Evolutionary conservation across 768 basidiomycete species (phyloP).

Genomic region (Lepiota venenata): DNA sequence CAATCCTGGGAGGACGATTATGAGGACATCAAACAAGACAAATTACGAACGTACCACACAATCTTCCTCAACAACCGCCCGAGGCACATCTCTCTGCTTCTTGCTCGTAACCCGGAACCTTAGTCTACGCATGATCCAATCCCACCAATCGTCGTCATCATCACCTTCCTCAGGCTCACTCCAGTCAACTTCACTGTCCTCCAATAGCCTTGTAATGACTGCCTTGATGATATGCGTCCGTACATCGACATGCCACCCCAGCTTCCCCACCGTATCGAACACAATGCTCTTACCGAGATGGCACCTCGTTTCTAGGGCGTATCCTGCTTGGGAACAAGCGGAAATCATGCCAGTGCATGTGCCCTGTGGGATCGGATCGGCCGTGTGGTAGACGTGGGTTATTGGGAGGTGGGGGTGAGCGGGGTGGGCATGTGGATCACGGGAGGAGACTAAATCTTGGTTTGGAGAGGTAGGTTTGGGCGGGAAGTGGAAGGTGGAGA

Average conservation of each 20-base stretch:
- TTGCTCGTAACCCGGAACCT: slow-evolving; percentile 17
- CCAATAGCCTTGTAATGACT: slow-evolving; percentile 62
- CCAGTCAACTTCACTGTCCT: slow-evolving; percentile 50
- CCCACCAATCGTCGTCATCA: slow-evolving; percentile 23
- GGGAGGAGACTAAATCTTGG: background rate
- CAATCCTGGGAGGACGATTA: slow-evolving; percentile 52
- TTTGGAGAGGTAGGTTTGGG: slow-evolving; percentile 44
- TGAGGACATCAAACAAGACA: background rate
- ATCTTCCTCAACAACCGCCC: slow-evolving; percentile 55
- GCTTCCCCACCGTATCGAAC: slow-evolving; percentile 82
- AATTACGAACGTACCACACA: slow-evolving; percentile 47
- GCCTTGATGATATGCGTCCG: slow-evolving; percentile 71
- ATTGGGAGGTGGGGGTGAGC: slow-evolving; percentile 42
- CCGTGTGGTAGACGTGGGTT: slow-evolving; percentile 87
- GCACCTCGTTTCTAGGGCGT: slow-evolving; percentile 83
- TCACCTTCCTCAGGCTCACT: slow-evolving; percentile 22
- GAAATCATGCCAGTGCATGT: slow-evolving; percentile 74
- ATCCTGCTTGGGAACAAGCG: slow-evolving; percentile 79
- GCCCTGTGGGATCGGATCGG: slow-evolving; percentile 90
- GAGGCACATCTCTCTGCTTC: slow-evolving; percentile 46
- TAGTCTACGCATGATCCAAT: slow-evolving; percentile 6
- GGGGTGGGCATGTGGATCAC: slow-evolving; percentile 20
- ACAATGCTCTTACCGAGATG: slow-evolving; percentile 87
- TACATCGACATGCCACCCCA: slow-evolving; percentile 81
- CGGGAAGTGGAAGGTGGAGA: slow-evolving; percentile 86